A percentile compares a stretch with the other conserved stretches of the same genome.
Evolutionary conservation across 176 grass and related monocot genomes (phyloP).

Genomic region (Musa schizocarpa): DNA sequence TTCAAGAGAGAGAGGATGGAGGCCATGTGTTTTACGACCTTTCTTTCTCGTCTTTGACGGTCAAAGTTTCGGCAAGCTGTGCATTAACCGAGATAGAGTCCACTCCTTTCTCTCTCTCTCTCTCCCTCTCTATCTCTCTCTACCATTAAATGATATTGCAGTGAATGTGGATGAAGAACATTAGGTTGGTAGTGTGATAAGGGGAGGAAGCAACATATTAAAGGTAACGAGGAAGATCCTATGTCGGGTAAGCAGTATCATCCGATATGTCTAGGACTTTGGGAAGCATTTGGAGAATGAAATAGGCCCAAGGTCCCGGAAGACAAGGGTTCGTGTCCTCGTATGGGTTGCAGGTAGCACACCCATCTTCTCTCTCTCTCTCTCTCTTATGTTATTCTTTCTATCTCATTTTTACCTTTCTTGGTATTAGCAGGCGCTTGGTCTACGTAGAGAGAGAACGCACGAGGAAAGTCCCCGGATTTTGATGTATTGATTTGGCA

Average conservation of each 20-base stretch:
- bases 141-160: conserved; percentile 15
- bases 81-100: conserved; percentile 60
- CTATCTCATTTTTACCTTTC: conserved; percentile 1
- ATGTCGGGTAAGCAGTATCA: conserved; percentile 34
- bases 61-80: conserved; percentile 60
- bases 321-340: conserved; percentile 85
- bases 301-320: conserved; percentile 45
- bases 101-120: conserved; percentile 31
- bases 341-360: conserved; percentile 49
- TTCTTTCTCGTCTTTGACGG: conserved; percentile 37
- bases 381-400: too few relatives aligned
- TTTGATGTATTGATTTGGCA: too few relatives aligned
- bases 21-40: not conserved
- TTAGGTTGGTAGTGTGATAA: not conserved
- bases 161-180: conserved; percentile 10
- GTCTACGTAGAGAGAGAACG: not conserved
- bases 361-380: conserved; percentile 14
- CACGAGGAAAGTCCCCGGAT: not conserved
- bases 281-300: conserved; percentile 12
- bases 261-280: conserved; percentile 26
- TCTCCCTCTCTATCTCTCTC: conserved; percentile 24
- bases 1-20: not conserved
- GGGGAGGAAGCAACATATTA: conserved; percentile 14
- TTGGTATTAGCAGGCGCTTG: not conserved
- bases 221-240: conserved; percentile 42